Base-by-base conservation (phyloP, 2,329 filamentous ascomycete genomes). In the Nothophoma quercina region DNA sequence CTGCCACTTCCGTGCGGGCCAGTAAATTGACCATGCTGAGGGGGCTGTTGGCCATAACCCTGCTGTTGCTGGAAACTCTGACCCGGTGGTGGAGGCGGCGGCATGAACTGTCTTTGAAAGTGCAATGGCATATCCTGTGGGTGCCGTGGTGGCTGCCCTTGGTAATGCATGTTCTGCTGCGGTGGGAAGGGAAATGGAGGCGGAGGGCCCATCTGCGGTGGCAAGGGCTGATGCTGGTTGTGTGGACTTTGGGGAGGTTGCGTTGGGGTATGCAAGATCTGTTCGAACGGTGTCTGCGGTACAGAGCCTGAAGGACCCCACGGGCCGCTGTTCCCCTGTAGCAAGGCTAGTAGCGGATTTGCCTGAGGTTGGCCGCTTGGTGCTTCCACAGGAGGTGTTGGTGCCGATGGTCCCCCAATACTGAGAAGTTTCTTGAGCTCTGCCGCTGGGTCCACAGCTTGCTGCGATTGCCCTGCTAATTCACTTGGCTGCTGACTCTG, bases 241-340 rank as follows among this genome's bases (percentile, higher is more conserved):
- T 71, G 68, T 6, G 86, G 85, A 33, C 82, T 84, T 32, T 75
- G 77, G 12, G 86, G 84, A 12, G 86, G 84, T 65, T 83, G 80
- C 22, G 80, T 68, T 18, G 81, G 78, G 21, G 82, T 78, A 5
- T 71, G 68, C 42, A 78, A 73, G 15, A 78, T 77, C 55, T 85
- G 82, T 12, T 88, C 83, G 25, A 83, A 70, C 7, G 85, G 82
- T 5, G 83, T 84, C 30, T 53, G 62, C 4, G 73, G 73, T 7
- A 59, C 33, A 7, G 56, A 51, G 18, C 40, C 38, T 21, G 55
- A 54, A 7, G 58, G 50, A 13, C 52, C 50, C 36, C 49, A 48
- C 33, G 57, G 55, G 40, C 56, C 56, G 43, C 51, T 62, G 55
- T 54, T 64, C 28, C 56, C 68, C 36, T 60, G 75, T 33, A 88